phyloP scores from a whole-genome alignment of 345 rosid genomes.

The Citrus cavaleriei region DNA sequence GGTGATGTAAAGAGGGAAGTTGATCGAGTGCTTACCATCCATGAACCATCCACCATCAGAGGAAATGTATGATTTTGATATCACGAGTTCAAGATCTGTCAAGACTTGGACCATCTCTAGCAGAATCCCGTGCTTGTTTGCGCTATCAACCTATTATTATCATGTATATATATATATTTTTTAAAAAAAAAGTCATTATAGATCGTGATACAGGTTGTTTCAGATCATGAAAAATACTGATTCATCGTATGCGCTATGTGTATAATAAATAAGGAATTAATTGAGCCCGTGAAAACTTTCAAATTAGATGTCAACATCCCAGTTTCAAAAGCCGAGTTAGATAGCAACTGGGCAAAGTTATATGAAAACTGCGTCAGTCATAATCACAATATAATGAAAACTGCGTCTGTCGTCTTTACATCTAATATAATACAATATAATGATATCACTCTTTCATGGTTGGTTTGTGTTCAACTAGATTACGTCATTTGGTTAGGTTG shows the following conservation, averaged over 20 bases:
- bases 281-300: too few relatives aligned
- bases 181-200: too few relatives aligned
- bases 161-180: too few relatives aligned
- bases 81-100: constrained; percentile 94
- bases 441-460: background rate
- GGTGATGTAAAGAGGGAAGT: constrained; percentile 14
- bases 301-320: too few relatives aligned
- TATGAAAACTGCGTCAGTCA: too few relatives aligned
- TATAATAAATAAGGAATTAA: too few relatives aligned
- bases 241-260: background rate
- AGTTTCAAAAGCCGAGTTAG: too few relatives aligned
- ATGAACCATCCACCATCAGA: constrained; percentile 97
- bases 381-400: too few relatives aligned
- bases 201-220: background rate
- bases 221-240: background rate
- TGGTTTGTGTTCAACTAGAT: constrained; percentile 3
- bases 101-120: constrained; percentile 93
- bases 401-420: too few relatives aligned
- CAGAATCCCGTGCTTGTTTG: constrained; percentile 83
- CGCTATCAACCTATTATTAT: constrained; percentile 73
- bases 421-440: too few relatives aligned
- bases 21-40: constrained; percentile 55
- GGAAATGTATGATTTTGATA: constrained; percentile 87
- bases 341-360: too few relatives aligned
- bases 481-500: background rate